Base-by-base conservation (phyloP, 768 basidiomycete genomes). In the Amanita exitialis region DNA sequence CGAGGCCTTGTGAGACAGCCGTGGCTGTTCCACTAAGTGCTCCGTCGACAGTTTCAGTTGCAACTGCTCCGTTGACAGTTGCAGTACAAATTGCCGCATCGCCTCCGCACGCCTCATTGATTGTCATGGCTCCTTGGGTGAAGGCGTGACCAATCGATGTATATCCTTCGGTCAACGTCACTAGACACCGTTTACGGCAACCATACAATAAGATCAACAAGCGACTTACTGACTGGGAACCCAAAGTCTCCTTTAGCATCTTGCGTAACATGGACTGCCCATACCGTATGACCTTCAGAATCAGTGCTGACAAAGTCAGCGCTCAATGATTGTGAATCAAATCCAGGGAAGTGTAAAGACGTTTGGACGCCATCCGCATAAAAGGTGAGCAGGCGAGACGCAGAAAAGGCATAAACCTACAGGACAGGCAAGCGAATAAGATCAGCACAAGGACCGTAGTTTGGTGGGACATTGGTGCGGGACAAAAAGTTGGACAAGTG, bases 261-360 rank as follows among this genome's bases (percentile, higher is more conserved):
- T 46, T 30, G 28, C 5, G 39, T 42, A 37, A 21, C 39, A 30
- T 49, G 38, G 13, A 49, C 38, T 10, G 38, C 39, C 48, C 48
- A 49, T 12, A 42, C 38, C 23, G 36, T 49, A n/a, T 23, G 32
- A 42, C 25, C 25, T 41, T 42, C 27, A 5, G 49, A 41, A 30
- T 49, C 49, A n/a, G 27, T 39, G 25, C 49, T 49, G 27, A 49
- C 15, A 27, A 49, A 49, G 20, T 49, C 49, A 15, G 32, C 38
- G 36, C 49, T 49, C 25, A 49, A 4, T 25, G 38, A 30, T 20
- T 39, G 49, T 8, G 27, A 18, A 23, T 39, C 37, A 32, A 49
- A 49, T 9, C 49, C 48, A 12, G 48, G 38, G 15, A 49, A 20
- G 16, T 42, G 30, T 27, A 49, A 32, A 18, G 49, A 23, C 4